Percentiles rank a stretch among this genome's conserved stretches.
Conservation (phyloP, 176 grass and related monocot genomes). For the Cocos nucifera region DNA sequence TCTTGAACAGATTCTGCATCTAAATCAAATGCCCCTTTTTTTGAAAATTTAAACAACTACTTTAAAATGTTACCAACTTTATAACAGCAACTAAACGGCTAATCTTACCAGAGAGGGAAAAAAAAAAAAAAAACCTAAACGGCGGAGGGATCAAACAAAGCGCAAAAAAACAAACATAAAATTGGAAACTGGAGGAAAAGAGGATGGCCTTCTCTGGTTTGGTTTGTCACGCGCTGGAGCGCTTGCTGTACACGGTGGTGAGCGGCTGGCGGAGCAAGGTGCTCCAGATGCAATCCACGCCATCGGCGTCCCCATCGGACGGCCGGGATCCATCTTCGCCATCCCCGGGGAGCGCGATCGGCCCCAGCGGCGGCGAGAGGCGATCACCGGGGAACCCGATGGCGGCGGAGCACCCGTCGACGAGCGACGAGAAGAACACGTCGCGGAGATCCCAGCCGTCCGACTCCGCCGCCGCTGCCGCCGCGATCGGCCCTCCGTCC, state of each 20-base stretch:
- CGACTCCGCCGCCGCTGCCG: neutral
- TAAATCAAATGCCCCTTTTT: no score
- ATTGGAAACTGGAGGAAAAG: neutral
- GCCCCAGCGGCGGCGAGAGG: slow-evolving; percentile 7
- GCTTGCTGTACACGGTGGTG: neutral
- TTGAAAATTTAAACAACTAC: no score
- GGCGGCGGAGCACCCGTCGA: slow-evolving; percentile 29
- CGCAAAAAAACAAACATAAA: neutral
- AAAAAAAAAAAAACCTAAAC: no score
- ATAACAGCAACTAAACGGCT: no score
- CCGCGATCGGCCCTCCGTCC: slow-evolving; percentile 18
- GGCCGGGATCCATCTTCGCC: slow-evolving; percentile 14
- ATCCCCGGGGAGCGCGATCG: slow-evolving; percentile 5
- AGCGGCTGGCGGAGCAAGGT: slow-evolving; percentile 32
- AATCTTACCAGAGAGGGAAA: no score
- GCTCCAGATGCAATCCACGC: slow-evolving; percentile 57
- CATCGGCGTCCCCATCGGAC: slow-evolving; percentile 37
- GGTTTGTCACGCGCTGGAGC: no score
- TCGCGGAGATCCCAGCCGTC: slow-evolving; percentile 32
- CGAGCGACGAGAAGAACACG: slow-evolving; percentile 71
- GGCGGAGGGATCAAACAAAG: slow-evolving; percentile 9
- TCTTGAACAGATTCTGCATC: no score
- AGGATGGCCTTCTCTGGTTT: no score
- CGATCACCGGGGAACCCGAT: slow-evolving; percentile 48
- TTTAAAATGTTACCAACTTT: no score